Evolutionary conservation across 139 green algal genomes (phyloP).

Genomic region (Pleodorina starrii): DNA sequence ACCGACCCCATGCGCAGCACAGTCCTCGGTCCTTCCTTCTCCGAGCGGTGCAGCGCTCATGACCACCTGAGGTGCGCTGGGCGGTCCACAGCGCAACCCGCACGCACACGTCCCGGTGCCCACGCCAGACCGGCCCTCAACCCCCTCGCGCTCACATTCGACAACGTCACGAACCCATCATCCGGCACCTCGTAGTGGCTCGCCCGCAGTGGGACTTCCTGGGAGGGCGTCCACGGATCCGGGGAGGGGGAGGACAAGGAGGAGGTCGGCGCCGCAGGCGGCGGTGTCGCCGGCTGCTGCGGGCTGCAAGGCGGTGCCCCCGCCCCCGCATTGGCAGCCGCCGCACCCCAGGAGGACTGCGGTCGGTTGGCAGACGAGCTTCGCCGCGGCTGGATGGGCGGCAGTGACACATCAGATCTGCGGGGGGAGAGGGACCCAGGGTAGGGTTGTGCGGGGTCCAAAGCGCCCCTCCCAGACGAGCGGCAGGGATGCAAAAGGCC

Average conservation of each 20-base stretch:
- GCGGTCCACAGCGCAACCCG: too few relatives aligned
- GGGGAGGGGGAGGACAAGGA: too few relatives aligned
- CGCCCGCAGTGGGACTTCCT: background rate
- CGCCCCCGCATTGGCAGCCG: too few relatives aligned
- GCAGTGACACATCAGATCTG: conserved; percentile 6
- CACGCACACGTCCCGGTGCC: too few relatives aligned
- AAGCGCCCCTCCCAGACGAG: too few relatives aligned
- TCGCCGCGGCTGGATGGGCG: conserved; percentile 2
- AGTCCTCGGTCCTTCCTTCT: too few relatives aligned
- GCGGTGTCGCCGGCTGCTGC: background rate
- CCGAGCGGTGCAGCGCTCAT: too few relatives aligned
- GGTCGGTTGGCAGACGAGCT: background rate
- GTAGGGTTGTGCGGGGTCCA: too few relatives aligned
- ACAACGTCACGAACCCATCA: conserved; percentile 27
- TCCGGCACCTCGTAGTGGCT: conserved; percentile 17
- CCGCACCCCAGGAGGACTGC: background rate
- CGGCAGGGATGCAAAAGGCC: too few relatives aligned
- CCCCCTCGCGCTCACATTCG: background rate
- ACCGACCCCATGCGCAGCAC: too few relatives aligned
- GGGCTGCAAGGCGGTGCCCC: background rate
- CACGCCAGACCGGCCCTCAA: too few relatives aligned
- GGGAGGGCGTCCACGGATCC: background rate
- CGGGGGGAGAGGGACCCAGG: background rate
- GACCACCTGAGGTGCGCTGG: too few relatives aligned
- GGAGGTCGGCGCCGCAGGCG: background rate